Evolutionary conservation across 179 eudicot species (phyloP).

Genomic region (Silene coronaria): DNA sequence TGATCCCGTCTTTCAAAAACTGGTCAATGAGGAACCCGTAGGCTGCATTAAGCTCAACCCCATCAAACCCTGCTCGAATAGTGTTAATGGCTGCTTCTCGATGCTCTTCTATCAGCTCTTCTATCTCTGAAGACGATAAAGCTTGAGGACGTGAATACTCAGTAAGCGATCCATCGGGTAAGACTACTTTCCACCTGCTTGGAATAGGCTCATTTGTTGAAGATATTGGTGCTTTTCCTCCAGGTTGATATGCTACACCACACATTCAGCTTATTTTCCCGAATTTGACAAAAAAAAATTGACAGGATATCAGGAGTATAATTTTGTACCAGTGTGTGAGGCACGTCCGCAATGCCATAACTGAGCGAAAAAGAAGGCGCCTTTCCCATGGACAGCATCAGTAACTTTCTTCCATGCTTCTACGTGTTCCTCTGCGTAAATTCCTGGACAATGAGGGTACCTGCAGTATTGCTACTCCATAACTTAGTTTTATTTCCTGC

Average conservation of each 20-base stretch:
- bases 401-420: constrained; percentile 82
- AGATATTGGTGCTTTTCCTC: constrained; percentile 53
- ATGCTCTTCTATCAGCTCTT: constrained; percentile 44
- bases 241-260: constrained; percentile 59
- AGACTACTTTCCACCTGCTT: constrained; percentile 52
- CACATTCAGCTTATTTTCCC: neutral
- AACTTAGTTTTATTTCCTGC: neutral
- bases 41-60: constrained; percentile 76
- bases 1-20: constrained; percentile 71
- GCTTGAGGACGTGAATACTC: constrained; percentile 54
- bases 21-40: constrained; percentile 80
- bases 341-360: constrained; percentile 94
- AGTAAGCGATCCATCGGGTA: constrained; percentile 52
- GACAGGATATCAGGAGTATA: neutral
- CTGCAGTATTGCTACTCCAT: constrained; percentile 24
- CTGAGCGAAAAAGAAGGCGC: constrained; percentile 69
- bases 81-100: constrained; percentile 71
- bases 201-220: constrained; percentile 68
- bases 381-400: constrained; percentile 70
- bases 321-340: constrained; percentile 50
- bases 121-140: constrained; percentile 42
- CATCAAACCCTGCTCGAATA: constrained; percentile 83
- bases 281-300: neutral
- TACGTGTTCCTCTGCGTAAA: constrained; percentile 62
- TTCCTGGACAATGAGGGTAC: constrained; percentile 82